Evolutionary conservation across 768 basidiomycete genomes (phyloP).

Genomic region (Lactifluus volemus): DNA sequence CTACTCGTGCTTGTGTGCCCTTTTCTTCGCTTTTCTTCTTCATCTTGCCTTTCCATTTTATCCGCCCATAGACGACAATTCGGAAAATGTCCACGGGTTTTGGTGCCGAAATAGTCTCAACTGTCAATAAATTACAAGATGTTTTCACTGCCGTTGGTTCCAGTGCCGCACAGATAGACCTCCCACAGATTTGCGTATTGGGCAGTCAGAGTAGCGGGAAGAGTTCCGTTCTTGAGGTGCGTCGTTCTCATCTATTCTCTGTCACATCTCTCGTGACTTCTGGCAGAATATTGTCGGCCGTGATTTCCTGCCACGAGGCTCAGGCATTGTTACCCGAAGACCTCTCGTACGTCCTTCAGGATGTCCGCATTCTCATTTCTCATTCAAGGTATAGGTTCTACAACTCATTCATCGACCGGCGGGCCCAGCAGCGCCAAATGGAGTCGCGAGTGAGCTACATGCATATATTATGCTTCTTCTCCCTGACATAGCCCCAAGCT

Average conservation of each 20-base stretch:
- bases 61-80: background rate
- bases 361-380: slow-evolving; percentile 1
- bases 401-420: slow-evolving; percentile 88
- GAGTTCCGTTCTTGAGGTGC: slow-evolving; percentile 86
- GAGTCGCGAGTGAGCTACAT: slow-evolving; percentile 26
- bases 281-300: slow-evolving; percentile 91
- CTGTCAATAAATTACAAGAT: slow-evolving; percentile 87
- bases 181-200: slow-evolving; percentile 86
- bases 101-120: slow-evolving; percentile 71
- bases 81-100: slow-evolving; percentile 46
- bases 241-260: slow-evolving; percentile 15
- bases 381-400: slow-evolving; percentile 49
- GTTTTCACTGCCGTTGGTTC: slow-evolving; percentile 81
- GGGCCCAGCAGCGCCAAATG: slow-evolving; percentile 37
- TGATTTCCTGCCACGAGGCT: slow-evolving; percentile 97
- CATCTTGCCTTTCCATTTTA: background rate
- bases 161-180: slow-evolving; percentile 70
- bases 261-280: background rate
- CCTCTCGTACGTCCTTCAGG: slow-evolving; percentile 59
- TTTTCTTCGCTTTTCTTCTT: background rate
- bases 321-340: slow-evolving; percentile 96
- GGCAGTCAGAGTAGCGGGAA: slow-evolving; percentile 91
- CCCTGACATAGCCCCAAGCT: background rate
- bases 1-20: background rate
- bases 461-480: background rate